Evolutionary conservation across 768 basidiomycete species (phyloP), one percentile per base, ranked within the genome.

Genomic region (Lyophyllum shimeji): DNA sequence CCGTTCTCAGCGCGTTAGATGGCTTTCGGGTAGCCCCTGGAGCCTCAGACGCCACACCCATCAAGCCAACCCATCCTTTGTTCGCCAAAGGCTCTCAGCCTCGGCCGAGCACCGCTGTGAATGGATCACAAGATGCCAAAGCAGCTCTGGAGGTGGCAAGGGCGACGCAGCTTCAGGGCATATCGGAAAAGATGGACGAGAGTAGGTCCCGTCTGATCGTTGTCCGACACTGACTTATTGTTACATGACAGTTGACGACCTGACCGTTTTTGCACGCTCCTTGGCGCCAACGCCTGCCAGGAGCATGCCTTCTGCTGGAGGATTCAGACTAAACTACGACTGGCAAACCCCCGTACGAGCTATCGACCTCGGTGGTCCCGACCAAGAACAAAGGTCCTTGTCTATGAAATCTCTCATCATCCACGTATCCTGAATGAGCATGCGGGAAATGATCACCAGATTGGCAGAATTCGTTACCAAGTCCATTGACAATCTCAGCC

Each of bases 391-490:
- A 61, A 77, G 72, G 85, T 82, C 48, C 7, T 69, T 49, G 1
- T 2, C 27, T 23, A 11, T 15, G 5, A 6, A 39, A 12, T 39
- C 7, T 13, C 31, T n/a, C 3, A 43, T 55, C 39, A n/a, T n/a
- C 17, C 39, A 18, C 39, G 3, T 3, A 40, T 40, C 17, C 39
- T n/a, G 3, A n/a, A 46, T 15, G 17, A 12, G 7, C 37, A 18
- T 27, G 29, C 31, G 46, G 29, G 45, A 40, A 12, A 49, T 44
- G 49, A 40, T 56, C 50, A 46, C 21, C 60, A 87, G 86, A 53
- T 69, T 87, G 67, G 82, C 81, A 2, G 83, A 85, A 43, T 87
- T 87, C 55, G 83, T 87, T 2, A 80, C 82, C 2, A 76, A 66
- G 50, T 75, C 81, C 1, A 83, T 87, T 25, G 82, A 86, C 54